Percentiles rank a stretch among this genome's conserved stretches.
These are phyloP conservation scores for Inga laurina DNA, from an alignment of 306 rosid species.

Conservation along the genomic window DNA sequence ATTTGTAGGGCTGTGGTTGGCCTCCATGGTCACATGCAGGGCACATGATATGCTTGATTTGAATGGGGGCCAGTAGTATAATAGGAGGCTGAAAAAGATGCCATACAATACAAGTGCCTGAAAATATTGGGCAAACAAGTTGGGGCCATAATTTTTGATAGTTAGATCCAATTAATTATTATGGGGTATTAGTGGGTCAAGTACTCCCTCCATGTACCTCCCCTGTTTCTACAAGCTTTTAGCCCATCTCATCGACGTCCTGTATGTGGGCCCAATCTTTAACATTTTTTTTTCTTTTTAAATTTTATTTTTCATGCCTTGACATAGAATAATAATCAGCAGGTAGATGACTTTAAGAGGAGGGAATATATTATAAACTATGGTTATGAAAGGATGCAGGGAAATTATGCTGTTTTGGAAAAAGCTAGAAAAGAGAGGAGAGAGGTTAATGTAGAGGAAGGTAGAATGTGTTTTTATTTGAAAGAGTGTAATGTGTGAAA, in stretches of 20 bases:
- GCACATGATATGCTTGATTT: slow-evolving; percentile 42
- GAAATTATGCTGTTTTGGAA: not conserved
- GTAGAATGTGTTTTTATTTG: not conserved
- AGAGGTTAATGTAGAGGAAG: not conserved
- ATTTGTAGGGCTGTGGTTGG: slow-evolving; percentile 39
- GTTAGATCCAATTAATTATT: slow-evolving; percentile 38
- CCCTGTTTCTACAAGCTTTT: slow-evolving; percentile 44
- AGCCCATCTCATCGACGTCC: slow-evolving; percentile 49
- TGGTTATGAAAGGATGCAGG: not conserved
- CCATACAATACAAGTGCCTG: slow-evolving; percentile 20
- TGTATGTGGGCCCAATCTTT: slow-evolving; percentile 46
- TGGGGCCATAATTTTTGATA: slow-evolving; percentile 32
- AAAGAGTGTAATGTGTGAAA: not conserved
- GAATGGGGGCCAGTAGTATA: slow-evolving; percentile 9
- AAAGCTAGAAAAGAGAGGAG: not conserved
- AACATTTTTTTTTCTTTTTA: not conserved
- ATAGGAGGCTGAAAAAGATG: slow-evolving; percentile 20
- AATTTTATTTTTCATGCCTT: not conserved
- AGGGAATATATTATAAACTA: not conserved
- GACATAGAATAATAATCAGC: not conserved
- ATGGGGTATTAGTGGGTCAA: slow-evolving; percentile 41
- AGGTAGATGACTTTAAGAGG: not conserved
- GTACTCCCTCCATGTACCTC: slow-evolving; percentile 44
- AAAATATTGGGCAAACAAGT: slow-evolving; percentile 21
- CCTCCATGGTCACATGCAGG: slow-evolving; percentile 35